Evolutionary conservation across 305 asterid genomes (phyloP).

Genomic region (Fraxinus albicans): DNA sequence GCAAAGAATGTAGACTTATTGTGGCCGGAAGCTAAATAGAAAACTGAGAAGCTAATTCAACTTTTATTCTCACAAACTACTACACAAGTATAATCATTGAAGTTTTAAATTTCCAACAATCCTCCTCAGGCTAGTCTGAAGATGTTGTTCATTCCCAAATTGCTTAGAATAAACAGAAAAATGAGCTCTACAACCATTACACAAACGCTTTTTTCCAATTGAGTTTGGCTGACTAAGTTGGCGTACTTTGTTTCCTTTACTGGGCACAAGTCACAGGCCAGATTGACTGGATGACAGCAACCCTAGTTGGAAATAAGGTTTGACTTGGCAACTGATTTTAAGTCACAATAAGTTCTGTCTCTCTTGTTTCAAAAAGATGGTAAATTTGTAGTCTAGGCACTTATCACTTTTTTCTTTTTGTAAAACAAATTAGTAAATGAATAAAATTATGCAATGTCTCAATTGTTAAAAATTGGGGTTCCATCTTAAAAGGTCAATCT

Average conservation of each 20-base stretch:
- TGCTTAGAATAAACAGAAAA: not conserved
- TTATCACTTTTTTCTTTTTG: not conserved
- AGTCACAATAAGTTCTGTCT: not conserved
- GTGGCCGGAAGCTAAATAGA: not conserved
- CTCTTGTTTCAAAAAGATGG: not conserved
- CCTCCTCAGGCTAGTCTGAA: not conserved
- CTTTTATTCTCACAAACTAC: not conserved
- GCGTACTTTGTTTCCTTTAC: not conserved
- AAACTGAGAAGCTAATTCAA: not conserved
- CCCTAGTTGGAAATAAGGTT: not conserved
- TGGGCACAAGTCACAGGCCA: not conserved
- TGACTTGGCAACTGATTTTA: not conserved
- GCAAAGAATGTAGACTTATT: not conserved
- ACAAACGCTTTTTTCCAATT: not conserved
- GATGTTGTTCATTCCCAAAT: not conserved
- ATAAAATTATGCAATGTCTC: not conserved
- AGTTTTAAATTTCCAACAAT: not conserved
- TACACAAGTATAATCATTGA: not conserved
- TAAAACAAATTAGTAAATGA: not conserved
- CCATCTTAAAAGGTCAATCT: no score
- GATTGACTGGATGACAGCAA: not conserved
- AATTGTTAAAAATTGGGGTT: no score
- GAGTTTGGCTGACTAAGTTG: not conserved
- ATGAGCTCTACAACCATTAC: not conserved
- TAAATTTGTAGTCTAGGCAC: not conserved